Evolutionary conservation across 805 yeast genomes (phyloP).

Genomic region (Metschnikowia aberdeeniae): DNA sequence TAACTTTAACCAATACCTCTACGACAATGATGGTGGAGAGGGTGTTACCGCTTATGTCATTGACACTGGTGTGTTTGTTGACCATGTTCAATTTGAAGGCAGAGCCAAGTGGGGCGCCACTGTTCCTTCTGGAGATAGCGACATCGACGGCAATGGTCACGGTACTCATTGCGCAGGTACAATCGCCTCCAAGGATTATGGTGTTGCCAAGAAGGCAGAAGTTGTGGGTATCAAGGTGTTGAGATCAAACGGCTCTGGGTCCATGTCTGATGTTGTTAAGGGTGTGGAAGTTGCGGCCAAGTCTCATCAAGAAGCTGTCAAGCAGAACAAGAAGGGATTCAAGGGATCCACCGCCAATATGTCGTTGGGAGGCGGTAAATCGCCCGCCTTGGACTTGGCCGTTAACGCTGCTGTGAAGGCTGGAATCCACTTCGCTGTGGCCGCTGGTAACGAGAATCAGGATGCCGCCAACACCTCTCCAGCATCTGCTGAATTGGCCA

Average conservation of each 20-base stretch:
- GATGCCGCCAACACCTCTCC: slow-evolving; percentile 62
- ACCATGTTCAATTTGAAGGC: slow-evolving; percentile 61
- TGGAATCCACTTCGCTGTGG: slow-evolving; percentile 57
- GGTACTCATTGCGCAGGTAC: slow-evolving; percentile 95
- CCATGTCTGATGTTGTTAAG: slow-evolving; percentile 40
- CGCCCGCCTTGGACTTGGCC: slow-evolving; percentile 53
- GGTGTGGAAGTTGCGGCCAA: slow-evolving; percentile 45
- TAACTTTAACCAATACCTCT: slow-evolving; percentile 45
- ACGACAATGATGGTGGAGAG: slow-evolving; percentile 40
- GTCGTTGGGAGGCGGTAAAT: slow-evolving; percentile 59
- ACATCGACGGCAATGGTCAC: slow-evolving; percentile 75
- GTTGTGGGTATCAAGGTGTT: slow-evolving; percentile 41
- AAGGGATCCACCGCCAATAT: slow-evolving; percentile 61
- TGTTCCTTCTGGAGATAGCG: slow-evolving; percentile 56
- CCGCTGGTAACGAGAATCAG: slow-evolving; percentile 60
- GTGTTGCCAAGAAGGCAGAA: slow-evolving; percentile 65
- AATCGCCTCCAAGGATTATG: slow-evolving; percentile 73
- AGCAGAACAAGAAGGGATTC: slow-evolving; percentile 42
- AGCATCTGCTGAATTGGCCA: slow-evolving; percentile 52
- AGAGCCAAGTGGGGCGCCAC: slow-evolving; percentile 59
- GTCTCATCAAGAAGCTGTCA: slow-evolving; percentile 33
- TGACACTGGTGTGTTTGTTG: slow-evolving; percentile 74
- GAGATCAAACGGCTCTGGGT: slow-evolving; percentile 37
- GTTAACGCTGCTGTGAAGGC: slow-evolving; percentile 55
- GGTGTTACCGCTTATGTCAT: slow-evolving; percentile 71